Conservation (phyloP, 306 rosid species). For the Medicago ruthenica region DNA sequence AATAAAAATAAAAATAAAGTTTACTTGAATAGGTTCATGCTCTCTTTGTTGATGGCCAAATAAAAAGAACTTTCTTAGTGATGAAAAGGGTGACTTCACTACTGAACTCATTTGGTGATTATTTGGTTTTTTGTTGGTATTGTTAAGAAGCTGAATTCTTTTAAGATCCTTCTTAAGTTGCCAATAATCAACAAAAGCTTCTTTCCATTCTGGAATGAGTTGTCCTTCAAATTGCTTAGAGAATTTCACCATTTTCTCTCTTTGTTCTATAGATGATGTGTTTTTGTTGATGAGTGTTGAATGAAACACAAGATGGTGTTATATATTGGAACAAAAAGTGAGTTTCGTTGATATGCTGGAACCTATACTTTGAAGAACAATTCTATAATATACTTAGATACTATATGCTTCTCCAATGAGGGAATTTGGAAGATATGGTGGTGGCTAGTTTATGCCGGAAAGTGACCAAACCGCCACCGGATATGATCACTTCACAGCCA, state of each 20-base stretch:
- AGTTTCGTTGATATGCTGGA: conserved; percentile 63
- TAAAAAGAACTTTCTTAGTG: conserved; percentile 58
- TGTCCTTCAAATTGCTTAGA: conserved; percentile 95
- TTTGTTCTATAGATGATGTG: conserved; percentile 26
- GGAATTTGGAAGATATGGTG: conserved; percentile 44
- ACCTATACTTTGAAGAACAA: conserved; percentile 92
- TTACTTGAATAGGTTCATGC: conserved; percentile 93
- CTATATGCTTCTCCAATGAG: conserved; percentile 85
- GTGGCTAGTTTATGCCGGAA: conserved; percentile 62
- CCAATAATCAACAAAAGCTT: conserved; percentile 92
- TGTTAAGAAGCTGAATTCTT: conserved; percentile 61
- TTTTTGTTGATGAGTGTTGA: conserved; percentile 55
- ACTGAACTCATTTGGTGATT: conserved; percentile 42
- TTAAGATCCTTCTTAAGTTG: conserved; percentile 85
- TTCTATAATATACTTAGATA: conserved; percentile 86
- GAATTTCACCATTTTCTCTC: conserved; percentile 80
- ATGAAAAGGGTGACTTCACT: conserved; percentile 59
- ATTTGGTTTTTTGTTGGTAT: conserved; percentile 39
- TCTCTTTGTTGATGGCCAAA: conserved; percentile 75
- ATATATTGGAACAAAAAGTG: conserved; percentile 57
- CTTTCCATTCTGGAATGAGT: conserved; percentile 97
- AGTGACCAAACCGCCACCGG: conserved; percentile 56
- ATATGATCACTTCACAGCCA: conserved; percentile 56
- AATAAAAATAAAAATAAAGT: background rate
- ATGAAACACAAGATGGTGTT: conserved; percentile 60